Evolutionary conservation across 176 grass and related monocot genomes (phyloP).

Genomic region (Bolboschoenus planiculmis): DNA sequence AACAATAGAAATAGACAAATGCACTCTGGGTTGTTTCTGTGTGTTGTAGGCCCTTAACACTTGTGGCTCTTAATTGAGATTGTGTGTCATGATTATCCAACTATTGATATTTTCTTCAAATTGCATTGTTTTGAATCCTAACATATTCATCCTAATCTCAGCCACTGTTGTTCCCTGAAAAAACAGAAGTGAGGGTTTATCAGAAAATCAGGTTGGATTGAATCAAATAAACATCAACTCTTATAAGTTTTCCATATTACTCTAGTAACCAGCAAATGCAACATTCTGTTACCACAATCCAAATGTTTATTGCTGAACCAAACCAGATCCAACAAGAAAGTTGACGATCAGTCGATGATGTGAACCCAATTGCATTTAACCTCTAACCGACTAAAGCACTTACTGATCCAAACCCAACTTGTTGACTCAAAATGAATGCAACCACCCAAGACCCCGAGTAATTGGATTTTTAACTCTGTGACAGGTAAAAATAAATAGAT

Average conservation of each 20-base stretch:
- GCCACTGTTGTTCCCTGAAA: background rate
- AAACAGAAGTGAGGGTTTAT: background rate
- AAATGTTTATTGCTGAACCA: too few relatives aligned
- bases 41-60: background rate
- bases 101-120: background rate
- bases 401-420: background rate
- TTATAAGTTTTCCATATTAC: background rate
- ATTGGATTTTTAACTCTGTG: background rate
- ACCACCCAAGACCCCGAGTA: background rate
- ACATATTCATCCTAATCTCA: background rate
- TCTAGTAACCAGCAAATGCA: background rate
- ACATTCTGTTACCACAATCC: background rate
- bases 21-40: background rate
- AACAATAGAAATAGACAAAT: background rate
- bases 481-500: background rate
- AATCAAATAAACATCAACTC: background rate
- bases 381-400: background rate
- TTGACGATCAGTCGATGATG: background rate
- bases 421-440: background rate
- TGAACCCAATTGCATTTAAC: background rate
- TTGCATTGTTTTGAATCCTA: background rate
- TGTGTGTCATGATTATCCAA: constrained; percentile 11
- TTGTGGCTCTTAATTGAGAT: constrained; percentile 4
- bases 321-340: background rate
- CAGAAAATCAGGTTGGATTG: background rate